These are phyloP conservation scores for Aspergillus avenaceus DNA, from an alignment of 495 filamentous ascomycete species.

Conservation along the genomic window DNA sequence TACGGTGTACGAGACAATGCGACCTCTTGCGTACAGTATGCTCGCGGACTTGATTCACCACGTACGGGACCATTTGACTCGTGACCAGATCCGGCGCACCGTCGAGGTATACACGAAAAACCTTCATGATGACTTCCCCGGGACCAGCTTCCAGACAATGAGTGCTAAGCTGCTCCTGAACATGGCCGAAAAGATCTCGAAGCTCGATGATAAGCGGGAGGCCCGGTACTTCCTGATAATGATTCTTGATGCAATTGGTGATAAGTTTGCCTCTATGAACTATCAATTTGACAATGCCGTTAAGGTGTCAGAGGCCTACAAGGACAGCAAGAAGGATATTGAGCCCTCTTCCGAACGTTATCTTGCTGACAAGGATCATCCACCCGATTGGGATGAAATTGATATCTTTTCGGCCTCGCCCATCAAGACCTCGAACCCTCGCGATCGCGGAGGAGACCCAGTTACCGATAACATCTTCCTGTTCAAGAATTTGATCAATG, in stretches of 20 bases:
- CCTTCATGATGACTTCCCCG: slow-evolving; percentile 91
- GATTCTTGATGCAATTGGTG: slow-evolving; percentile 95
- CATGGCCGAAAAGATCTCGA: slow-evolving; percentile 95
- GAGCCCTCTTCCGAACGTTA: slow-evolving; percentile 65
- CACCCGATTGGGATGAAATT: slow-evolving; percentile 93
- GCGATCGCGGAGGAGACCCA: slow-evolving; percentile 85
- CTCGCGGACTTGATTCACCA: slow-evolving; percentile 97
- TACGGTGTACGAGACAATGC: slow-evolving; percentile 94
- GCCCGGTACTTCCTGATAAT: slow-evolving; percentile 94
- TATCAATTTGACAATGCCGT: slow-evolving; percentile 90
- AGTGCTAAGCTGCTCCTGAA: slow-evolving; percentile 95
- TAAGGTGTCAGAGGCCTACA: slow-evolving; percentile 78
- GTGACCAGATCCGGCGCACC: slow-evolving; percentile 87
- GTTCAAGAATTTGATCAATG: slow-evolving; percentile 97
- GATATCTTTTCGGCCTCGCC: slow-evolving; percentile 96
- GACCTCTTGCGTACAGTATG: slow-evolving; percentile 97
- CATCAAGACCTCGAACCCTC: slow-evolving; percentile 90
- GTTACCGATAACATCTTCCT: slow-evolving; percentile 98
- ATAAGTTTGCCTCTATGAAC: slow-evolving; percentile 98
- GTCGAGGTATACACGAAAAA: slow-evolving; percentile 97
- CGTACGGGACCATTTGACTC: slow-evolving; percentile 76
- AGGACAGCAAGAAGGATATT: slow-evolving; percentile 57
- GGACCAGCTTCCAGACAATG: slow-evolving; percentile 99
- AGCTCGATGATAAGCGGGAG: slow-evolving; percentile 83
- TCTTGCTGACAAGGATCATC: slow-evolving; percentile 71